Evolutionary conservation across 2,329 filamentous ascomycete species (phyloP).

Genomic region (Diaporthe vaccinii): DNA sequence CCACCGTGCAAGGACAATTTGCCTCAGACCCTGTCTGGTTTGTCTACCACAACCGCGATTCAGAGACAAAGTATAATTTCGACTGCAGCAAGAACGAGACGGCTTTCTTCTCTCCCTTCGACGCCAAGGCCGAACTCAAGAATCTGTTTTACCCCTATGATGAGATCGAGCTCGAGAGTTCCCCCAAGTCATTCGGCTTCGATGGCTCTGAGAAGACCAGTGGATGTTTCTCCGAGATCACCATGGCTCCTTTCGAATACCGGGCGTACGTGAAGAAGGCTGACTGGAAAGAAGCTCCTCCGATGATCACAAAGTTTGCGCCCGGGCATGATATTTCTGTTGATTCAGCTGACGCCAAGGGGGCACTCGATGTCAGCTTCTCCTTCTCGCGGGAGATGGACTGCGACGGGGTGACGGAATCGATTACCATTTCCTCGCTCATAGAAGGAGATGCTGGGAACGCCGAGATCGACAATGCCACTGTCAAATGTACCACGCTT

Average conservation of each 20-base stretch:
- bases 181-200: conserved; percentile 59
- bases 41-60: conserved; percentile 64
- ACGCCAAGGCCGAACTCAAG: conserved; percentile 67
- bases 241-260: conserved; percentile 69
- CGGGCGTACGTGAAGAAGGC: conserved; percentile 69
- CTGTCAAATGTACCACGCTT: conserved; percentile 59
- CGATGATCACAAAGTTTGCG: conserved; percentile 71
- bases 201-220: conserved; percentile 61
- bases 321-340: conserved; percentile 73
- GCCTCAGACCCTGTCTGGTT: conserved; percentile 62
- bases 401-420: conserved; percentile 65
- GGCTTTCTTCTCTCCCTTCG: conserved; percentile 70
- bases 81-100: conserved; percentile 63
- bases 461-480: conserved; percentile 59
- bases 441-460: conserved; percentile 58
- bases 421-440: conserved; percentile 65
- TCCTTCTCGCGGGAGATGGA: conserved; percentile 73
- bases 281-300: conserved; percentile 63
- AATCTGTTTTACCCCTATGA: conserved; percentile 76
- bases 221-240: conserved; percentile 68
- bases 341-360: conserved; percentile 53
- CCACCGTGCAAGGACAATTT: conserved; percentile 65
- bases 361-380: conserved; percentile 58
- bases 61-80: conserved; percentile 66
- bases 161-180: conserved; percentile 62